Evolutionary conservation across 2,329 filamentous ascomycete species (phyloP).

Genomic region (Aspergillus costaricaensis): DNA sequence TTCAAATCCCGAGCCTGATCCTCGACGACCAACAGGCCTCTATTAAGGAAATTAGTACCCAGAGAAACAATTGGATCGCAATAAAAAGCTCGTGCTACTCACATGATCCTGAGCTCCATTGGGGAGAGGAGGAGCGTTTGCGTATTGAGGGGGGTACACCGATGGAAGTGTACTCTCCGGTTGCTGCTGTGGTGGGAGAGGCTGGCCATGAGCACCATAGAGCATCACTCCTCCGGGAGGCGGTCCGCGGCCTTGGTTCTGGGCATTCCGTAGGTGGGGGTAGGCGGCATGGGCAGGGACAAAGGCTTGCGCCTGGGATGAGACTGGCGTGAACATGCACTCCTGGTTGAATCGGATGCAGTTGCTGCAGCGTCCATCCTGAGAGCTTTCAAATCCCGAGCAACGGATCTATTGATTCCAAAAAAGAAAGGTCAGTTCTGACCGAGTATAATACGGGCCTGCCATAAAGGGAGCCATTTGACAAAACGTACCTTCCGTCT

Average conservation of each 20-base stretch:
- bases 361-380: slow-evolving; percentile 72
- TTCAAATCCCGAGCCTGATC: slow-evolving; percentile 47
- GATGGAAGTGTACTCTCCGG: slow-evolving; percentile 41
- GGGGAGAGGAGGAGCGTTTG: slow-evolving; percentile 36
- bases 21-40: slow-evolving; percentile 45
- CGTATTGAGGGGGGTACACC: slow-evolving; percentile 45
- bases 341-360: slow-evolving; percentile 74
- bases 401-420: slow-evolving; percentile 64
- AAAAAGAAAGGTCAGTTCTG: slow-evolving; percentile 10
- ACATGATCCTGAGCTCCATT: slow-evolving; percentile 49
- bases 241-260: slow-evolving; percentile 34
- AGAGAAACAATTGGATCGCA: background rate
- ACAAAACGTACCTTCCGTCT: slow-evolving; percentile 51
- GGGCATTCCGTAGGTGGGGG: slow-evolving; percentile 52
- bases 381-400: slow-evolving; percentile 71
- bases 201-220: slow-evolving; percentile 54
- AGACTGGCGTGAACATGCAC: slow-evolving; percentile 76
- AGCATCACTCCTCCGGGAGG: slow-evolving; percentile 41
- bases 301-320: slow-evolving; percentile 72
- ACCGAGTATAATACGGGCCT: background rate
- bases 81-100: slow-evolving; percentile 37
- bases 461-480: background rate
- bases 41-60: slow-evolving; percentile 24
- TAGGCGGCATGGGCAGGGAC: slow-evolving; percentile 71
- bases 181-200: slow-evolving; percentile 48